Base-by-base conservation (phyloP, 2,329 filamentous ascomycete genomes). In the Clarireedia hainanense region DNA sequence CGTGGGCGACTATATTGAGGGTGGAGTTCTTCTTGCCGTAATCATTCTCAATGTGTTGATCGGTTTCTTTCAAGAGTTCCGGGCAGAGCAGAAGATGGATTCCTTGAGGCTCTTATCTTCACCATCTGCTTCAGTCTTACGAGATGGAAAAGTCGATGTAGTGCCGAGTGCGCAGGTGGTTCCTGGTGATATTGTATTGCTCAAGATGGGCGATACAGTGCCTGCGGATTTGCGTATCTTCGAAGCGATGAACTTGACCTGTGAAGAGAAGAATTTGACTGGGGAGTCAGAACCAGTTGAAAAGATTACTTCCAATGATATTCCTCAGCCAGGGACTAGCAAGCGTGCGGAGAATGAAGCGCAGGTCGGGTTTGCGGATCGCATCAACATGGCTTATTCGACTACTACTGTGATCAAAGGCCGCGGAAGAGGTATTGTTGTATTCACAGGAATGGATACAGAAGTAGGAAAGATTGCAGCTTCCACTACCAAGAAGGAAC, bases 181-280 rank as follows among this genome's bases (percentile, higher is more conserved):
- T 2, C 79, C 80, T 4, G 91, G 90, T 47, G 94, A 99, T 68
- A 83, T 99, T 60, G 89, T 96, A 56, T 84, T 97, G 58, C 80
- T 97, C 52, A 88, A 91, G 54, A 92, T 92, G 3, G 94, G 94
- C 52, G 94, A 97, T 74, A 97, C 96, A 73, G 89, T 97, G 49
- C 91, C 94, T 2, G 94, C 92, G 1, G 94, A 99, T 68, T 80
- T 96, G 17, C 71, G 75, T 58, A 46, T 62, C 72, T 78, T 78
- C 58, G 75, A 80, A 60, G 74, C 71, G 30, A 80, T 84, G 74
- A 84, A 84, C 63, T 73, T 80, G 37, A 78, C 80, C 57, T 83
- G 80, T 59, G 91, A 97, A 62, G 94, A 99, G 74, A 95, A 90
- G 68, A 97, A 96, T 89, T 90, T 99, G 50, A 99, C 94, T 2